phyloP scores from a whole-genome alignment of 1,284 basidiomycete genomes.

The Cutaneotrichosporon daszewskae region DNA sequence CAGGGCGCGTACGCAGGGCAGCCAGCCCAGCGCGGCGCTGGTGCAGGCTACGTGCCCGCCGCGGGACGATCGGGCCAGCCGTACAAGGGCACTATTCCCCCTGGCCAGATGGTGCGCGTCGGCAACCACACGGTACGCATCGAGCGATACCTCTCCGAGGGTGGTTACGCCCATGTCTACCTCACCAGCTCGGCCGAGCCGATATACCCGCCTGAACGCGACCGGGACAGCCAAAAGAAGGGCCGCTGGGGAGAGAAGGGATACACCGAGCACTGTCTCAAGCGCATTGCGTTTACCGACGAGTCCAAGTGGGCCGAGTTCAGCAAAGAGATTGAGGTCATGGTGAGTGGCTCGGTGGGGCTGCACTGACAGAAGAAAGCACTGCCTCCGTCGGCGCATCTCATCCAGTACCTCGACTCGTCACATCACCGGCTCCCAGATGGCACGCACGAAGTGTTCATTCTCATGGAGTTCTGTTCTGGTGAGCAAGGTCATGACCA shows the following conservation, averaged over 20 bases:
- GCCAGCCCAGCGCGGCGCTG: background rate
- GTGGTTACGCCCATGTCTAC: conserved; percentile 98
- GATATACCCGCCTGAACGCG: conserved; percentile 55
- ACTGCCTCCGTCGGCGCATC: conserved; percentile 31
- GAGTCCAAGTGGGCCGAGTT: conserved; percentile 88
- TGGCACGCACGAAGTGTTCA: conserved; percentile 91
- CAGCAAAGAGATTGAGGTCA: conserved; percentile 95
- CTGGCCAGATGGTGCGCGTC: conserved; percentile 81
- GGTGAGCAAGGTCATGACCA: conserved; percentile 43
- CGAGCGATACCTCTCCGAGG: conserved; percentile 87
- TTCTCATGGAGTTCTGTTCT: conserved; percentile 95
- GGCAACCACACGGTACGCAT: conserved; percentile 84
- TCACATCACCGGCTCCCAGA: conserved; percentile 75
- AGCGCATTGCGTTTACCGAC: conserved; percentile 89
- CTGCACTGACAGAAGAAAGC: conserved; percentile 29
- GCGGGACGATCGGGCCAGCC: conserved; percentile 11
- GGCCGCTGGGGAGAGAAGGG: conserved; percentile 54
- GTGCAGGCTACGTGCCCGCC: too few species aligned
- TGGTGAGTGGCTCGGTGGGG: conserved; percentile 58
- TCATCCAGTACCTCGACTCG: conserved; percentile 50
- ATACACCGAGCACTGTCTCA: conserved; percentile 86
- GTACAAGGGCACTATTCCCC: conserved; percentile 50
- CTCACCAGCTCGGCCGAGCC: conserved; percentile 80
- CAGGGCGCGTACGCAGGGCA: background rate
- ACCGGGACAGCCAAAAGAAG: conserved; percentile 15